These are phyloP conservation scores for Ophiostoma pallidulum DNA, from an alignment of 2,329 filamentous ascomycete species.

Conservation along the genomic window DNA sequence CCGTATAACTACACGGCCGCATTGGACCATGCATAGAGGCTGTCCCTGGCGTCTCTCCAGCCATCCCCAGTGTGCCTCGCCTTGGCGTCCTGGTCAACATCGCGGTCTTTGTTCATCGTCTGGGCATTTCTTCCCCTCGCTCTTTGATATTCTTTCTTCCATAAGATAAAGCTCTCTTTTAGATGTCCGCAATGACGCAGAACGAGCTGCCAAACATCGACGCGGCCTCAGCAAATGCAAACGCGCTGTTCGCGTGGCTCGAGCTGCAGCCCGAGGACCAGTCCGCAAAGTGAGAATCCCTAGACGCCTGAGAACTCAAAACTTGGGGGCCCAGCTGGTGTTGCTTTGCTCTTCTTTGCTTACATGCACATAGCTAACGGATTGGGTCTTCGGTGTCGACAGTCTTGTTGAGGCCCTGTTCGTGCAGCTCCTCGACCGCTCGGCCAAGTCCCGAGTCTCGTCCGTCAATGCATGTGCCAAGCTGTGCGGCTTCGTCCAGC, in stretches of 20 bases:
- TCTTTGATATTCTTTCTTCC: neutral
- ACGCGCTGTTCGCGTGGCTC: constrained; percentile 20
- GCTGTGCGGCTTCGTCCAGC: constrained; percentile 53
- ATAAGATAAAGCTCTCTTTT: constrained; percentile 10
- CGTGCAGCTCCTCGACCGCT: constrained; percentile 36
- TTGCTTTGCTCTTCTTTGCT: neutral
- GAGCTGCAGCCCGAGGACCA: constrained; percentile 15
- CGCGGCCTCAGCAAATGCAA: constrained; percentile 20
- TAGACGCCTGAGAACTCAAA: too few species aligned
- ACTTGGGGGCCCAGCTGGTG: too few species aligned
- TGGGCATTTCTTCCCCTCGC: neutral
- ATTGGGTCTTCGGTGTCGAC: too few species aligned
- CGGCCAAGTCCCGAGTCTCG: constrained; percentile 43
- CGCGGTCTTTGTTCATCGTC: neutral
- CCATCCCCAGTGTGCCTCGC: too few species aligned
- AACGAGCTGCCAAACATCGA: constrained; percentile 18
- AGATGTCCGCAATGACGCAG: too few species aligned
- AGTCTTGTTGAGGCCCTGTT: constrained; percentile 28
- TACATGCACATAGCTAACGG: too few species aligned
- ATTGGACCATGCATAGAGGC: neutral
- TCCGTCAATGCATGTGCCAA: constrained; percentile 50
- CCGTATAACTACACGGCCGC: too few species aligned
- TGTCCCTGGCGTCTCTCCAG: neutral
- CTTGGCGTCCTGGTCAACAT: too few species aligned
- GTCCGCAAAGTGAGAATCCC: constrained; percentile 6